Conservation (phyloP, 2,329 filamentous ascomycete genomes). For the Aureobasidium sp. region DNA sequence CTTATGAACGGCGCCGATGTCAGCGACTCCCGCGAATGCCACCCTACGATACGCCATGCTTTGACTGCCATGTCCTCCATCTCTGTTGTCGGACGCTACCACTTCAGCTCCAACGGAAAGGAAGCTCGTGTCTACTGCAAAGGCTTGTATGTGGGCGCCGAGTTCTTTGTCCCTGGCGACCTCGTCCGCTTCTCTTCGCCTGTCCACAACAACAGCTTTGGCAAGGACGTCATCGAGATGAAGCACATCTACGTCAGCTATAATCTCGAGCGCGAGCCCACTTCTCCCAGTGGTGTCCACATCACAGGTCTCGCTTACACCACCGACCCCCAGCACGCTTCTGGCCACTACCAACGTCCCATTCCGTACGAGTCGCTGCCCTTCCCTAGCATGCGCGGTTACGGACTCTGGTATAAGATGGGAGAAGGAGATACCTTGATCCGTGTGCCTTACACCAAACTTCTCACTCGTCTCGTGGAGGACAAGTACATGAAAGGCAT, state of each 20-base stretch:
- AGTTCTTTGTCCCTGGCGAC: constrained; percentile 49
- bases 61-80: constrained; percentile 47
- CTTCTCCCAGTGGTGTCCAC: constrained; percentile 37
- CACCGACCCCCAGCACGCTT: constrained; percentile 27
- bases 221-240: constrained; percentile 26
- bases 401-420: constrained; percentile 44
- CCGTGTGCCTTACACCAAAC: not conserved
- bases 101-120: constrained; percentile 49
- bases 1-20: constrained; percentile 37
- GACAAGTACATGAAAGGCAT: not conserved
- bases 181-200: constrained; percentile 41
- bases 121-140: constrained; percentile 45
- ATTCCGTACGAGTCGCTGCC: not conserved
- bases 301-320: constrained; percentile 46
- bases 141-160: constrained; percentile 50
- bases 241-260: constrained; percentile 43
- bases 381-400: constrained; percentile 36
- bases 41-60: constrained; percentile 49
- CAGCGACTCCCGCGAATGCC: constrained; percentile 33
- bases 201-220: not conserved
- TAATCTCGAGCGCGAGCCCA: constrained; percentile 38
- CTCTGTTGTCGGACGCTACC: constrained; percentile 45
- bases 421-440: constrained; percentile 16
- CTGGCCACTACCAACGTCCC: constrained; percentile 20
- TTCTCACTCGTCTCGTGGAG: not conserved